Evolutionary conservation across 1,139 yeast species (phyloP), one percentile per base, ranked within the genome.

Genomic region (Taphrina flavorubra): DNA sequence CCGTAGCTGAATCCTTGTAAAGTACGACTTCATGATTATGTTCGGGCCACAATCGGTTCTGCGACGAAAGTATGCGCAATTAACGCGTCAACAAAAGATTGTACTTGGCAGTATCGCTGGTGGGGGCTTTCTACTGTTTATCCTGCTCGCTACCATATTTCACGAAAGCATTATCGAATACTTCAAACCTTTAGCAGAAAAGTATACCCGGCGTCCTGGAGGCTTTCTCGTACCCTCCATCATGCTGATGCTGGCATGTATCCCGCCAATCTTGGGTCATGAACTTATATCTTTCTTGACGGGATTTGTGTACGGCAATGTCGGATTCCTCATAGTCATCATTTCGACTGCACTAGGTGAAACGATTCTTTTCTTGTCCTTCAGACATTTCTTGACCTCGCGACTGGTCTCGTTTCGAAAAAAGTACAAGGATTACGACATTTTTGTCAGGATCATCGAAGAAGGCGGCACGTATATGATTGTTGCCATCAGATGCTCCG

Each of bases 401-500:
- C 65, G 57, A 55, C 39, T 62, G 37, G 55, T 51, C 7, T 65
- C 56, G 11, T 69, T 69, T 37, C 53, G 66, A 10, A 51, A 37
- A 37, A 69, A 65, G 20, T 61, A 60, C 25, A 51, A 60, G 42
- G 62, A 69, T 39, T 69, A 65, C 16, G 70, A 62, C 34, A 65
- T 66, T 7, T 69, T 69, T 58, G 69, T 65, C 40, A 31, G 68
- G 16, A 65, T 69, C 53, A 56, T 69, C 55, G 70, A 69, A 39
- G 69, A 69, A 57, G 70, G 70, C 16, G 68, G 70, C n/a, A 51
- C 58, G 16, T 62, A 65, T 20, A 66, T 69, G 61, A 51, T 69
- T 6, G 44, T 66, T 34, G 65, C 67, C 14, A 69, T 69, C 49
- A 59, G 70, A 20, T 47, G 63, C 31, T 64, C 69, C 8, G 68